These are phyloP conservation scores for Senna tora DNA, from an alignment of 306 rosid genomes.

Conservation along the genomic window DNA sequence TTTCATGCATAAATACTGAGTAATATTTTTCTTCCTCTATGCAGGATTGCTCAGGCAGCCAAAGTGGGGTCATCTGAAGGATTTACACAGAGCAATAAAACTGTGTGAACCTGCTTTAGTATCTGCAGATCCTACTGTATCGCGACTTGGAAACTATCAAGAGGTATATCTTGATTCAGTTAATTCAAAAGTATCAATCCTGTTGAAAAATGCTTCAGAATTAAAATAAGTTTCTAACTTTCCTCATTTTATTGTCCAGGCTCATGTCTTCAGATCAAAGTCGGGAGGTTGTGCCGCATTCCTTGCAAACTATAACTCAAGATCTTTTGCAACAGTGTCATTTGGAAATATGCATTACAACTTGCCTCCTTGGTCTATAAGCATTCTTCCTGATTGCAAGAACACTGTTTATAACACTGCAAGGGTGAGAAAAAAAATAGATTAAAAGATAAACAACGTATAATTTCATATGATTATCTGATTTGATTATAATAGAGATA, in stretches of 20 bases:
- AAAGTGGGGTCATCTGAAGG: constrained; percentile 98
- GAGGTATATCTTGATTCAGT: constrained; percentile 55
- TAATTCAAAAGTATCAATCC: constrained; percentile 22
- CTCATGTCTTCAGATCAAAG: constrained; percentile 85
- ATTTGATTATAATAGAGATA: constrained; percentile 17
- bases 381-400: constrained; percentile 98
- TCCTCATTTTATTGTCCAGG: constrained; percentile 50
- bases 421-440: constrained; percentile 66
- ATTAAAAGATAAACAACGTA: neutral
- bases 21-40: constrained; percentile 7
- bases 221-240: constrained; percentile 30
- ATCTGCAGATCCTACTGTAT: constrained; percentile 70
- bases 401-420: constrained; percentile 92
- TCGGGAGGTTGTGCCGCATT: constrained; percentile 96
- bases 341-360: constrained; percentile 90
- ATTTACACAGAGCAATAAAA: constrained; percentile 93
- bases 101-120: constrained; percentile 92
- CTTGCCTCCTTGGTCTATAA: constrained; percentile 96
- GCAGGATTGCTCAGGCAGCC: constrained; percentile 91
- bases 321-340: constrained; percentile 71
- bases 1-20: constrained; percentile 21
- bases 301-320: constrained; percentile 83
- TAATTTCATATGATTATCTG: constrained; percentile 10
- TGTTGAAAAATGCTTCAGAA: constrained; percentile 18
- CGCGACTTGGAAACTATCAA: constrained; percentile 75